Evolutionary conservation across 1,284 basidiomycete genomes (phyloP).

Genomic region (Phylloporus sp.): DNA sequence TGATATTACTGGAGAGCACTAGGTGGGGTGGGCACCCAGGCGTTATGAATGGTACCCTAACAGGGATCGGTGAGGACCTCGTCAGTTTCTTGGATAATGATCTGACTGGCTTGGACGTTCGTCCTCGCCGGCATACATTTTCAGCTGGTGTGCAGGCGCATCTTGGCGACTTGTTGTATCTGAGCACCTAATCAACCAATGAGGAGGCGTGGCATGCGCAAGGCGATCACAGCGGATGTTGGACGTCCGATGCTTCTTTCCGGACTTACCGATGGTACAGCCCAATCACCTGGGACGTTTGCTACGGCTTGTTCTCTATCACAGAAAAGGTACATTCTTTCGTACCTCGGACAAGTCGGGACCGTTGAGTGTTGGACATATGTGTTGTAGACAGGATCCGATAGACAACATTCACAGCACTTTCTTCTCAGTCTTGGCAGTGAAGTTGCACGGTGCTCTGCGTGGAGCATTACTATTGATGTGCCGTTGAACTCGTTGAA

Average conservation of each 20-base stretch:
- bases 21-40: slow-evolving; percentile 35
- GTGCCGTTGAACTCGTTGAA: too few relatives aligned
- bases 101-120: slow-evolving; percentile 15
- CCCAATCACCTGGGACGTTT: neutral
- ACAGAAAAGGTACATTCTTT: too few relatives aligned
- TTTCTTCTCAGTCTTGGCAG: too few relatives aligned
- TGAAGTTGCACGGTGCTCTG: too few relatives aligned
- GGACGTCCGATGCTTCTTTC: neutral
- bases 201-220: neutral
- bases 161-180: slow-evolving; percentile 34
- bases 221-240: neutral
- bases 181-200: neutral
- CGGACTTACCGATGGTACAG: neutral
- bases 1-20: slow-evolving; percentile 7
- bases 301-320: too few relatives aligned
- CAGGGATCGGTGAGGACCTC: neutral
- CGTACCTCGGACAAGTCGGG: too few relatives aligned
- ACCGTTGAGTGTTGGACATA: too few relatives aligned
- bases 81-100: slow-evolving; percentile 25
- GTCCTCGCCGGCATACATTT: slow-evolving; percentile 48
- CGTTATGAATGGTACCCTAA: neutral
- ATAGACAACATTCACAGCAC: too few relatives aligned
- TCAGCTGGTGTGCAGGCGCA: slow-evolving; percentile 60
- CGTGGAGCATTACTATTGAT: too few relatives aligned
- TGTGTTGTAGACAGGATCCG: too few relatives aligned